Percentiles rank a stretch among this genome's conserved stretches.
Conservation (phyloP, 139 green algal species). For the Picochlorum sp. region DNA sequence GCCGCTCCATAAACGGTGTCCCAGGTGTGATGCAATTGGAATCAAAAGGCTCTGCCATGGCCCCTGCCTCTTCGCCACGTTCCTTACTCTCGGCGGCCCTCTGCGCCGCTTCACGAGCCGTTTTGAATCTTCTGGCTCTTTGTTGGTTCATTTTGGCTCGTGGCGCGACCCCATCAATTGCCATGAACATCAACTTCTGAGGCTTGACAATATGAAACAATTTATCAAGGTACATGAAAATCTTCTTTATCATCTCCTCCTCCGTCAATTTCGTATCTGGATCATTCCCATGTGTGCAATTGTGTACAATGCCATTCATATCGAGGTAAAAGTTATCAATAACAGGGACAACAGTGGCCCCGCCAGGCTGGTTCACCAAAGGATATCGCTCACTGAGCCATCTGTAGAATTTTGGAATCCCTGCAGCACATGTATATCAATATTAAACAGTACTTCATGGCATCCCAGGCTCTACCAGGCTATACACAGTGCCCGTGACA, state of each 20-base stretch:
- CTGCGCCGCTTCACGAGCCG: conserved; percentile 2
- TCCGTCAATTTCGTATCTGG: conserved; percentile 63
- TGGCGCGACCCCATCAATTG: conserved; percentile 85
- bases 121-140: conserved; percentile 19
- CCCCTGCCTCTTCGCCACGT: conserved; percentile 22
- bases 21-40: conserved; percentile 91
- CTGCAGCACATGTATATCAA: conserved; percentile 35
- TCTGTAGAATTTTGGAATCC: conserved; percentile 94
- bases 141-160: conserved; percentile 97
- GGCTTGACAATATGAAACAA: conserved; percentile 83
- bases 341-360: conserved; percentile 46
- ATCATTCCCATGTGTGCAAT: conserved; percentile 88
- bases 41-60: conserved; percentile 72
- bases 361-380: conserved; percentile 77
- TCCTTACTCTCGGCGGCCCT: conserved; percentile 26
- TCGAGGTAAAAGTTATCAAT: conserved; percentile 93
- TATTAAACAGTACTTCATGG: not conserved
- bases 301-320: conserved; percentile 97
- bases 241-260: conserved; percentile 82
- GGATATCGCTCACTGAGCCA: conserved; percentile 93
- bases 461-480: not conserved
- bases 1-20: conserved; percentile 65
- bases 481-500: too few species aligned
- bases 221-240: conserved; percentile 87
- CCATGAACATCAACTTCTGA: conserved; percentile 84